Evolutionary conservation across 1,284 basidiomycete genomes (phyloP).

Genomic region (Ceratobasidium sp.): DNA sequence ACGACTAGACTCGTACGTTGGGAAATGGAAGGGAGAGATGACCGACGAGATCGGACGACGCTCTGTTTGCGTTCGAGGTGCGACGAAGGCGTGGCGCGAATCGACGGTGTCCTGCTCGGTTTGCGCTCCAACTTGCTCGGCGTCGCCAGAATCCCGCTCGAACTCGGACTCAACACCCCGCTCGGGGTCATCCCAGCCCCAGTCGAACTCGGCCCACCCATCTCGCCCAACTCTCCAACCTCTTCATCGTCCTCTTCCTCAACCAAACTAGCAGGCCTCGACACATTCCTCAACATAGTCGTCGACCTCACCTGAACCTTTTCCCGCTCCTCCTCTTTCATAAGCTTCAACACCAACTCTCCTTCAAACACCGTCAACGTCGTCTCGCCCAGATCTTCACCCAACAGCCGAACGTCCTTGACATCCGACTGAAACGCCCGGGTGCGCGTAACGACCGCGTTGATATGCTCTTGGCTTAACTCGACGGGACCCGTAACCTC

Average conservation of each 20-base stretch:
- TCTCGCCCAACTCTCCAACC: too few relatives aligned
- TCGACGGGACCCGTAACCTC: slow-evolving; percentile 14
- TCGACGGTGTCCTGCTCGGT: slow-evolving; percentile 66
- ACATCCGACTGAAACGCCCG: slow-evolving; percentile 34
- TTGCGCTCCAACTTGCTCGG: slow-evolving; percentile 64
- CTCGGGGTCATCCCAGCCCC: too few relatives aligned
- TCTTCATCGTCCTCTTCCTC: slow-evolving; percentile 43
- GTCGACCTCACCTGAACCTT: slow-evolving; percentile 14
- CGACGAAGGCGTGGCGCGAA: slow-evolving; percentile 78
- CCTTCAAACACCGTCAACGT: slow-evolving; percentile 80
- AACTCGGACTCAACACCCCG: too few relatives aligned
- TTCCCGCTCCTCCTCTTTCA: slow-evolving; percentile 32
- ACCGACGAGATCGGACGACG: slow-evolving; percentile 70
- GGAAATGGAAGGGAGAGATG: slow-evolving; percentile 81
- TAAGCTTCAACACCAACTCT: slow-evolving; percentile 69
- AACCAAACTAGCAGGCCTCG: slow-evolving; percentile 29
- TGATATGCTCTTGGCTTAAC: slow-evolving; percentile 40
- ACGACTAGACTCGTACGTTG: slow-evolving; percentile 66
- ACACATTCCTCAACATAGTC: slow-evolving; percentile 37
- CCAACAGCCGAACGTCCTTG: slow-evolving; percentile 33
- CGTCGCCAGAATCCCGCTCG: slow-evolving; percentile 18
- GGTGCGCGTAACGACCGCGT: slow-evolving; percentile 38
- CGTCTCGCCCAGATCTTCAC: slow-evolving; percentile 59
- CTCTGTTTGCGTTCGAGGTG: slow-evolving; percentile 80
- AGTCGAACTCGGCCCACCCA: too few relatives aligned